phyloP scores from a whole-genome alignment of 805 yeast species.

The Monosporozyma yasuniensis region DNA sequence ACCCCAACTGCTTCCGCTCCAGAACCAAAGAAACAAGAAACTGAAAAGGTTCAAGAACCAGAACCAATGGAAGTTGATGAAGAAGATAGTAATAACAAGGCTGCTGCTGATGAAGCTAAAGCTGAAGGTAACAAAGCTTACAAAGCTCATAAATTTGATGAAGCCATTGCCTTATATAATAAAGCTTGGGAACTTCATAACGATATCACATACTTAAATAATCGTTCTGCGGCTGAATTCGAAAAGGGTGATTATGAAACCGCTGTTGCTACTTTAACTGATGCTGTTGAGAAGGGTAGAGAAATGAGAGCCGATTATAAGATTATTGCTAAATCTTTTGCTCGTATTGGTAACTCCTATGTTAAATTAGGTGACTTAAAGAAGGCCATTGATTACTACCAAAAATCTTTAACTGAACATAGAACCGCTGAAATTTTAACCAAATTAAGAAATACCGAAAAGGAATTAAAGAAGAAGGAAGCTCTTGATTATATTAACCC shows the following conservation, averaged over 20 bases:
- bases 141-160: constrained; percentile 82
- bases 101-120: constrained; percentile 60
- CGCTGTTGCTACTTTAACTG: constrained; percentile 70
- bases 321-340: constrained; percentile 83
- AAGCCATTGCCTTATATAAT: constrained; percentile 78
- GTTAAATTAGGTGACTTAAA: constrained; percentile 63
- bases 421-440: constrained; percentile 88
- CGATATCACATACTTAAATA: constrained; percentile 90
- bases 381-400: constrained; percentile 69
- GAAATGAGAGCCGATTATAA: constrained; percentile 87
- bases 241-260: constrained; percentile 89
- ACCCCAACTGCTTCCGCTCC: constrained; percentile 16
- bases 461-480: constrained; percentile 71
- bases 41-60: constrained; percentile 25
- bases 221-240: constrained; percentile 95
- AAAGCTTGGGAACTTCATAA: constrained; percentile 74
- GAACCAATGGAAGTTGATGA: constrained; percentile 34
- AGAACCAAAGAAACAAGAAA: constrained; percentile 10
- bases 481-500: constrained; percentile 76
- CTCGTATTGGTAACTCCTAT: constrained; percentile 80
- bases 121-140: constrained; percentile 80
- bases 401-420: constrained; percentile 92
- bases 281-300: constrained; percentile 85
- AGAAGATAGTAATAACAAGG: constrained; percentile 31
- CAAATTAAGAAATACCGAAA: constrained; percentile 82